phyloP scores from a whole-genome alignment of 2,329 filamentous ascomycete species.

The Colletotrichum sp. region DNA sequence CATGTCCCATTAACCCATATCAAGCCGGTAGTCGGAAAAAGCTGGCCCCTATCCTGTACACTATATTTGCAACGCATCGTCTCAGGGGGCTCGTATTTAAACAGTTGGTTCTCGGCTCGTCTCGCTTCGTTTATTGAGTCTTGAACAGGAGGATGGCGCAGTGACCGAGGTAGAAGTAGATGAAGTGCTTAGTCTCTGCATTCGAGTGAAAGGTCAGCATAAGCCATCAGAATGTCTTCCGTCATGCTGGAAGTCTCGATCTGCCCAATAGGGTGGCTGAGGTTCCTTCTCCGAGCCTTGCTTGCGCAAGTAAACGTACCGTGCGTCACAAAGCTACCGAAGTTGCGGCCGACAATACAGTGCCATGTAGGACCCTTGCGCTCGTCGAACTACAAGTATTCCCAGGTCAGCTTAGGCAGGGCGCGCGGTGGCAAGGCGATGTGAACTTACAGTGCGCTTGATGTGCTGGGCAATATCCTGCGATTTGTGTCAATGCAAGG shows the following conservation, averaged over 20 bases:
- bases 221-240: neutral
- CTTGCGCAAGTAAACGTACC: conserved; percentile 62
- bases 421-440: neutral
- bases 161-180: conserved; percentile 99
- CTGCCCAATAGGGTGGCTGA: neutral
- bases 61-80: neutral
- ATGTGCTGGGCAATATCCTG: conserved; percentile 96
- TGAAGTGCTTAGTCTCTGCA: conserved; percentile 98
- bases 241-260: neutral
- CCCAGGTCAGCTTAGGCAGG: neutral
- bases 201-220: conserved; percentile 9
- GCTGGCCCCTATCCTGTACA: neutral
- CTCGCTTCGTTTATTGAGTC: conserved; percentile 72
- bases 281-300: neutral
- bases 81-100: neutral
- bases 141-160: conserved; percentile 99
- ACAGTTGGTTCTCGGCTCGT: neutral
- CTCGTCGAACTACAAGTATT: conserved; percentile 79
- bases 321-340: conserved; percentile 98
- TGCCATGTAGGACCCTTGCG: conserved; percentile 99
- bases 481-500: neutral
- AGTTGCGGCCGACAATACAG: conserved; percentile 98
- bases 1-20: conserved; percentile 15
- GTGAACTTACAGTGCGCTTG: conserved; percentile 78
- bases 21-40: neutral